These are phyloP conservation scores for Puccinia polysora DNA, from an alignment of 1,284 basidiomycete species.

Conservation along the genomic window DNA sequence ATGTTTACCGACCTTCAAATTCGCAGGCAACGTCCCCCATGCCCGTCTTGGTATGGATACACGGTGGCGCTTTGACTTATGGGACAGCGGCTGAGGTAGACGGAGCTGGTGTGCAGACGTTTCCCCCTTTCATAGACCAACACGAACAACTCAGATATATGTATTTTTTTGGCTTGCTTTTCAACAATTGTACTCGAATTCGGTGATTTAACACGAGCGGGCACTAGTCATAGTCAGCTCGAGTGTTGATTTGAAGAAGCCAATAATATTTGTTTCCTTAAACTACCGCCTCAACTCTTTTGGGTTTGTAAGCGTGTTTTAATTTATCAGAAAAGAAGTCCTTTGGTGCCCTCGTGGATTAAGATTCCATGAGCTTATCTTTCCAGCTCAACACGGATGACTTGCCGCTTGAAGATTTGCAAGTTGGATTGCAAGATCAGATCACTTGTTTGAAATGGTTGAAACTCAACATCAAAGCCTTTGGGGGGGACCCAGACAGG, in stretches of 20 bases:
- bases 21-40: constrained; percentile 46
- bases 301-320: constrained; percentile 52
- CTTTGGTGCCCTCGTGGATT: constrained; percentile 56
- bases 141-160: constrained; percentile 44
- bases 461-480: constrained; percentile 61
- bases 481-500: constrained; percentile 64
- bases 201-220: constrained; percentile 55
- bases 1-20: constrained; percentile 54
- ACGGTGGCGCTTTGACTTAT: constrained; percentile 58
- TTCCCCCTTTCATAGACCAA: constrained; percentile 44
- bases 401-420: constrained; percentile 20
- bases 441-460: constrained; percentile 60
- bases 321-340: neutral
- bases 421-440: constrained; percentile 63
- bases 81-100: constrained; percentile 47
- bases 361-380: too few species aligned
- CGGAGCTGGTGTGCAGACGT: constrained; percentile 51
- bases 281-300: constrained; percentile 57
- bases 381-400: constrained; percentile 35
- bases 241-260: constrained; percentile 55
- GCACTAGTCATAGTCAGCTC: constrained; percentile 56
- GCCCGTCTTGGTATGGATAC: constrained; percentile 65
- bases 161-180: neutral
- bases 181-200: neutral
- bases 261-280: constrained; percentile 56